These are phyloP conservation scores for Suhomyces pyralidae DNA, from an alignment of 805 yeast species.

Conservation along the genomic window DNA sequence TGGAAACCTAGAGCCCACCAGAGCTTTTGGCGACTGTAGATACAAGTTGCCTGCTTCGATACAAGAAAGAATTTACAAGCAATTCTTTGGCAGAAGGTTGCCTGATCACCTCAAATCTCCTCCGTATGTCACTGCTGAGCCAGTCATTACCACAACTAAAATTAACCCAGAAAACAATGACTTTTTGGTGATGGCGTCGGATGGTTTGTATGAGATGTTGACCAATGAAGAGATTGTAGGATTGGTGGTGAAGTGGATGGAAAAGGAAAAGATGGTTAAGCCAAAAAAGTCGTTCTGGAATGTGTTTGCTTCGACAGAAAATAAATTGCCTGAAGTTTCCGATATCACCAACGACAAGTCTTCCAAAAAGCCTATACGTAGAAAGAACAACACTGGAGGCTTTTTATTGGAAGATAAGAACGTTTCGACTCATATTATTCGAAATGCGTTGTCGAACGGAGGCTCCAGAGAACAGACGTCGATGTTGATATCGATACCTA, in stretches of 20 bases:
- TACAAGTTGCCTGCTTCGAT: slow-evolving; percentile 79
- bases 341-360: slow-evolving; percentile 60
- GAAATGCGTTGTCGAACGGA: slow-evolving; percentile 87
- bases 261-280: slow-evolving; percentile 59
- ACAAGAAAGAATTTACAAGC: slow-evolving; percentile 69
- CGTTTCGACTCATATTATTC: slow-evolving; percentile 86
- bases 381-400: slow-evolving; percentile 38
- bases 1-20: slow-evolving; percentile 90
- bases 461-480: slow-evolving; percentile 86
- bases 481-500: slow-evolving; percentile 85
- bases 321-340: slow-evolving; percentile 57
- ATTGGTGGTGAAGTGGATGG: slow-evolving; percentile 91
- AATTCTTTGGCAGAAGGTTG: slow-evolving; percentile 75
- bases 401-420: slow-evolving; percentile 77
- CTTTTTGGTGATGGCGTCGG: slow-evolving; percentile 89
- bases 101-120: slow-evolving; percentile 80
- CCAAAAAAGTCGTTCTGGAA: slow-evolving; percentile 49
- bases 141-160: slow-evolving; percentile 80
- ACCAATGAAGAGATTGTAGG: slow-evolving; percentile 91
- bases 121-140: slow-evolving; percentile 97
- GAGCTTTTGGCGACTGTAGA: slow-evolving; percentile 97
- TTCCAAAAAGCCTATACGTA: slow-evolving; percentile 75
- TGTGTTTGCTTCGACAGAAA: slow-evolving; percentile 38
- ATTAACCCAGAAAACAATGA: slow-evolving; percentile 70
- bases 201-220: slow-evolving; percentile 89